phyloP scores from a whole-genome alignment of 2,329 filamentous ascomycete species.

The Trichoderma pleuroti region DNA sequence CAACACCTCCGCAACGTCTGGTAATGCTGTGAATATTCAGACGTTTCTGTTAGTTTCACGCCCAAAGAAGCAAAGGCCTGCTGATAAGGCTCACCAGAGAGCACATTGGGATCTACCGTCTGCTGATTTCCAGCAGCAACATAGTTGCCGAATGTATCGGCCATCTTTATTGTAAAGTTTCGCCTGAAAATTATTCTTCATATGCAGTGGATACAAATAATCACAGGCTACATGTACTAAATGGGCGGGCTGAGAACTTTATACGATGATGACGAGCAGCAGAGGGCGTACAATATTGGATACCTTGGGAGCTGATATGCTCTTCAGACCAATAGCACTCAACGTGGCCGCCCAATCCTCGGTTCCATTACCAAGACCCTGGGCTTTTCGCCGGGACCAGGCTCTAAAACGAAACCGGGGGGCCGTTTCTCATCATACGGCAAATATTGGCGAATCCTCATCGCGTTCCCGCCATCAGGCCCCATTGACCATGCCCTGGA shows the following conservation, averaged over 20 bases:
- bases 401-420: background rate
- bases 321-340: background rate
- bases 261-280: background rate
- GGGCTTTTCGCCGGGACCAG: background rate
- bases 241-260: background rate
- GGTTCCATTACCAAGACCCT: background rate
- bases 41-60: background rate
- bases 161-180: background rate
- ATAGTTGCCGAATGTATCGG: background rate
- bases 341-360: background rate
- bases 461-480: background rate
- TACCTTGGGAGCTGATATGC: background rate
- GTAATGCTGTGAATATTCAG: background rate
- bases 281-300: background rate
- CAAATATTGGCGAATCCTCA: background rate
- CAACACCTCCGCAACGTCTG: background rate
- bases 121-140: background rate
- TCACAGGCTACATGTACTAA: background rate
- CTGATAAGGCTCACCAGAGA: background rate
- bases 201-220: background rate
- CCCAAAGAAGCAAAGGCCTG: background rate
- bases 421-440: background rate
- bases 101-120: background rate
- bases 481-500: background rate
- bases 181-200: background rate